Conservation (phyloP, 768 basidiomycete species). For the Mycena chlorophos region DNA sequence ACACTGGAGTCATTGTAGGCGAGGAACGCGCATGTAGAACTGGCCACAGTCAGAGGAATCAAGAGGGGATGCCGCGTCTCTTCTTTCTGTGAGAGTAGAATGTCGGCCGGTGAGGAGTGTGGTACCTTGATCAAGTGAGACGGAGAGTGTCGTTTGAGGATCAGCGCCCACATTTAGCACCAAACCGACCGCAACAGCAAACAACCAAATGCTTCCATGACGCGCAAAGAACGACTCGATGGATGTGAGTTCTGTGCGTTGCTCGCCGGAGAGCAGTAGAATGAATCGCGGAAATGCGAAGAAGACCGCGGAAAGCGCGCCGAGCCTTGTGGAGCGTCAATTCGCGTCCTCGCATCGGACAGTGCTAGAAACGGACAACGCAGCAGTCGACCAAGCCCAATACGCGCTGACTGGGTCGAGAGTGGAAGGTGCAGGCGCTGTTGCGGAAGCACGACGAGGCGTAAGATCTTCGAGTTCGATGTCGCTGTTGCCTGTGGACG, state of each 20-base stretch:
- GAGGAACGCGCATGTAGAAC: constrained; percentile 55
- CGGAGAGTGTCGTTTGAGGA: constrained; percentile 6
- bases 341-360: background rate
- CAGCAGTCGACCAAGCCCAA: constrained; percentile 44
- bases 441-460: constrained; percentile 9
- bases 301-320: constrained; percentile 37
- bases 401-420: constrained; percentile 29
- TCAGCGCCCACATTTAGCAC: constrained; percentile 53
- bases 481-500: constrained; percentile 27
- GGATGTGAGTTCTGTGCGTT: constrained; percentile 51
- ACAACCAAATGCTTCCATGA: constrained; percentile 65
- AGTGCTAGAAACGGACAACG: constrained; percentile 29
- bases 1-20: constrained; percentile 64
- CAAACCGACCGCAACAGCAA: constrained; percentile 54
- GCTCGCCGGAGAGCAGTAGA: constrained; percentile 57
- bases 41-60: constrained; percentile 55
- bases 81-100: constrained; percentile 28
- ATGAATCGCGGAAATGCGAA: constrained; percentile 62
- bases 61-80: constrained; percentile 61
- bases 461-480: constrained; percentile 45
- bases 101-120: constrained; percentile 39
- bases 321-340: constrained; percentile 30
- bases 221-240: constrained; percentile 69
- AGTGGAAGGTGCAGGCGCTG: constrained; percentile 10
- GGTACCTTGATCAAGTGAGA: constrained; percentile 40